These are phyloP conservation scores for Leptographium galeiforme DNA, from an alignment of 2,329 filamentous ascomycete genomes.

Conservation along the genomic window DNA sequence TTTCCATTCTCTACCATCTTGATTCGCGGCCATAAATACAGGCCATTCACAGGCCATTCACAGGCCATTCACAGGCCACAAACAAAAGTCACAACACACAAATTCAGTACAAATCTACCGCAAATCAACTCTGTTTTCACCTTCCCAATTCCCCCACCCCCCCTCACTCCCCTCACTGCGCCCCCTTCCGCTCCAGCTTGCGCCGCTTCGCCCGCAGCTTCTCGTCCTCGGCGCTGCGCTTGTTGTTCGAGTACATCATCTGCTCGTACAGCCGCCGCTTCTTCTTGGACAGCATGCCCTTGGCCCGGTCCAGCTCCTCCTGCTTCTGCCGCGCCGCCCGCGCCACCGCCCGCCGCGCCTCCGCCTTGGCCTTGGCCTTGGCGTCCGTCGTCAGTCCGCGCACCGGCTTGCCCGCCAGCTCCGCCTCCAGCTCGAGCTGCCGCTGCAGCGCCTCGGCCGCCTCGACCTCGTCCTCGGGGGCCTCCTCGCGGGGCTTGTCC, in stretches of 20 bases:
- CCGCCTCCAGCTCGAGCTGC: constrained; percentile 85
- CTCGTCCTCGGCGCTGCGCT: constrained; percentile 82
- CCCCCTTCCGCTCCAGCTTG: constrained; percentile 61
- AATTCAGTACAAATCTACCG: too few species aligned
- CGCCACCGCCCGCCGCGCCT: constrained; percentile 53
- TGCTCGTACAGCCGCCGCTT: constrained; percentile 96
- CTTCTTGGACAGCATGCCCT: constrained; percentile 97
- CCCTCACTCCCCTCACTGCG: constrained; percentile 21
- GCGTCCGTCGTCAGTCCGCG: constrained; percentile 26
- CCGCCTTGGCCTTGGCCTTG: constrained; percentile 50
- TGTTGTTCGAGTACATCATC: constrained; percentile 91
- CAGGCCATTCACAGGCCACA: too few species aligned
- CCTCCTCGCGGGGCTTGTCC: constrained; percentile 31
- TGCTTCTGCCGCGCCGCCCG: constrained; percentile 63
- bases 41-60: too few species aligned
- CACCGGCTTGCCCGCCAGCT: constrained; percentile 58
- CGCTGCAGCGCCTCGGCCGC: constrained; percentile 53
- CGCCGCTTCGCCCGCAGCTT: constrained; percentile 79
- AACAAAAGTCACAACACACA: too few species aligned
- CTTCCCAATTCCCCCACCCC: too few species aligned
- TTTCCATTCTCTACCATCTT: too few species aligned
- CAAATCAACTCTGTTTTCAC: too few species aligned
- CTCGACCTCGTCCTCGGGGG: constrained; percentile 42
- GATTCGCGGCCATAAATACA: too few species aligned
- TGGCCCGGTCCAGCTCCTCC: constrained; percentile 81